Percentiles rank a stretch among this genome's conserved stretches.
Evolutionary conservation across 805 yeast genomes (phyloP).

Genomic region (Hanseniaspora occidentalis): DNA sequence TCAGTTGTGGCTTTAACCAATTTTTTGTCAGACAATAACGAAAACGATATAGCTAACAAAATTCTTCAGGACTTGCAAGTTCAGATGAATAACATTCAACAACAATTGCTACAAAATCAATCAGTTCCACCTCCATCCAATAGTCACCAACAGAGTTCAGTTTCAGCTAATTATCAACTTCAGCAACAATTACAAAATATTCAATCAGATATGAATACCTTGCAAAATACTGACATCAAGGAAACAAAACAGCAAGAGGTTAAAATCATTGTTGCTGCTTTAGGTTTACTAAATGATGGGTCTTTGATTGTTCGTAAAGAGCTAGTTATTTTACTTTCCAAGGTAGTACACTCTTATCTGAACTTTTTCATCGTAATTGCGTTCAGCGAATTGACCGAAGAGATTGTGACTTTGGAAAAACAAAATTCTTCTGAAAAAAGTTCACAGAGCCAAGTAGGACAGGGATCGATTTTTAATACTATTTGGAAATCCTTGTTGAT

Average conservation of each 20-base stretch:
- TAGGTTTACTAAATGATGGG: constrained; percentile 70
- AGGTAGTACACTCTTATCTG: constrained; percentile 55
- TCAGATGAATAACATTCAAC: constrained; percentile 16
- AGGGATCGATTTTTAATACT: constrained; percentile 75
- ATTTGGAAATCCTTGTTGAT: constrained; percentile 79
- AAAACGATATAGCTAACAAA: constrained; percentile 23
- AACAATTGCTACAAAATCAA: constrained; percentile 21
- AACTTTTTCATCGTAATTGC: constrained; percentile 79
- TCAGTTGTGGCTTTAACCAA: constrained; percentile 61
- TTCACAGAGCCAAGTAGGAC: constrained; percentile 45
- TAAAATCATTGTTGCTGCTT: constrained; percentile 52
- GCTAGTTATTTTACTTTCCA: constrained; percentile 62
- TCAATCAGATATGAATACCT: constrained; percentile 17
- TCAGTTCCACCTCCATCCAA: constrained; percentile 16
- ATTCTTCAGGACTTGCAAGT: constrained; percentile 23
- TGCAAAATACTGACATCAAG: constrained; percentile 22
- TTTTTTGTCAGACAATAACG: constrained; percentile 40
- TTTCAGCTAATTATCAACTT: constrained; percentile 19
- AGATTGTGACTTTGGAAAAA: constrained; percentile 46
- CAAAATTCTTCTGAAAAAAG: constrained; percentile 4
- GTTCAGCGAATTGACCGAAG: constrained; percentile 72
- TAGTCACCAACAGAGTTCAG: constrained; percentile 18
- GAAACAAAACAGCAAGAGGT: constrained; percentile 58
- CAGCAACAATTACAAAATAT: constrained; percentile 21
- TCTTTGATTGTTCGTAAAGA: constrained; percentile 84